Base-by-base conservation (phyloP, 768 basidiomycete genomes). In the Lanmaoa pseudosensibilis region DNA sequence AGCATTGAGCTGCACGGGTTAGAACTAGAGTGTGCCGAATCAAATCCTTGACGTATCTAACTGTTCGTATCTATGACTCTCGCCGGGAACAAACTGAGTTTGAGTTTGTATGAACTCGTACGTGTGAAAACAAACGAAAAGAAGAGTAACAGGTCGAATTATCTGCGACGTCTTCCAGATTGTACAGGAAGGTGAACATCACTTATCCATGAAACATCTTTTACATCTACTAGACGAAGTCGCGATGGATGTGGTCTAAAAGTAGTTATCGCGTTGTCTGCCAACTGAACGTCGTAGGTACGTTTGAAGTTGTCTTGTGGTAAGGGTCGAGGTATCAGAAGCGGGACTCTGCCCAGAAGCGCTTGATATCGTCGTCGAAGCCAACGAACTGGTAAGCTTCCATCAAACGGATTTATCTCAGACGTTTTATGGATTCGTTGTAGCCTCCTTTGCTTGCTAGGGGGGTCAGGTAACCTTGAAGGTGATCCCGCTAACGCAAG, bases 1-100 rank as follows among this genome's bases (percentile, higher is more conserved):
- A 79, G 92, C 61, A 95, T 95, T 65, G 94, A 96, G 66, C 73
- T 97, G 64, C 94, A 94, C 65, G 90, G 86, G 55, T 68, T 92
- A 63, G 89, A 88, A 70, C 74, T 91, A 67, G 78, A 77, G 63
- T 67, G 67, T 41, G 78, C 79, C 46, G 79, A 77, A 56, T 71
- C 72, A 37, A 71, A 52, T 50, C 40, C 61, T 50, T 69, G 48
- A 71, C 33, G 52, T 46, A 60, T 59, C 62, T 60, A 55, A 56
- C 27, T 62, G 53, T 54, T 54, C 45, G 30, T 62, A 58, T 43
- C 45, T 43, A 61, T 38, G 40, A 47, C 50, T 55, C 52, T 52
- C 46, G 50, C 23, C 2, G 40, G 38, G 48, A 30, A 48, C 12
- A 33, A 38, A 19, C 27, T 40, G 16, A 55, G 32, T 13, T 34